A percentile compares a stretch with the other conserved stretches of the same genome.
Conservation (phyloP, 768 basidiomycete genomes). For the Flagelloscypha sp. region DNA sequence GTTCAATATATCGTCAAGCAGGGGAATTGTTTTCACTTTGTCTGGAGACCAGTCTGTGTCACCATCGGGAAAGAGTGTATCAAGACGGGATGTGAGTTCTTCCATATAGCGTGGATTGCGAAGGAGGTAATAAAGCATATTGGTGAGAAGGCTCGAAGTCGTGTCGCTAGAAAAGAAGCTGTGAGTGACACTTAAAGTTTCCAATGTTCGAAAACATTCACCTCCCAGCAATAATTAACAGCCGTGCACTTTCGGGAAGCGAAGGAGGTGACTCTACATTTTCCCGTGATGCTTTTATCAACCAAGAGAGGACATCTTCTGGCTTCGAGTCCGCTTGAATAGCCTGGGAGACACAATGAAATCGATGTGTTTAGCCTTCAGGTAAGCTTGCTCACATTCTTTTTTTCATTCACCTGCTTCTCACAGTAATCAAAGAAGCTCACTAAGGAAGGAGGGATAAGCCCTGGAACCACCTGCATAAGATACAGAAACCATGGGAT, state of each 20-base stretch:
- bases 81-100: neutral
- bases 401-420: neutral
- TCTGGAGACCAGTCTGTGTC: no score
- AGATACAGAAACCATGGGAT: neutral
- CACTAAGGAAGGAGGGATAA: neutral
- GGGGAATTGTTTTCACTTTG: constrained; percentile 33
- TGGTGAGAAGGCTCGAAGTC: constrained; percentile 25
- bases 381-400: constrained; percentile 1
- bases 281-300: constrained; percentile 1
- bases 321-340: neutral
- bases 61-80: no score
- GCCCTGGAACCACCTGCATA: no score
- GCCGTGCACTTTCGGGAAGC: neutral
- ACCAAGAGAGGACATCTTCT: constrained; percentile 1
- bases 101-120: constrained; percentile 16
- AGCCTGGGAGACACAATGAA: neutral
- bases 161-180: no score
- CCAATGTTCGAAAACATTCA: no score
- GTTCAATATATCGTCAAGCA: constrained; percentile 39
- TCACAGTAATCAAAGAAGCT: constrained; percentile 1
- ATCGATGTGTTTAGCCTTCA: neutral
- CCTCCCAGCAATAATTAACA: constrained; percentile 1
- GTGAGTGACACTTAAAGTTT: no score
- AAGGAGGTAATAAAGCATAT: constrained; percentile 26
- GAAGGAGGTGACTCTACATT: neutral